These are phyloP conservation scores for Cutaneotrichosporon sp. DNA, from an alignment of 1,284 basidiomycete genomes.

Conservation along the genomic window DNA sequence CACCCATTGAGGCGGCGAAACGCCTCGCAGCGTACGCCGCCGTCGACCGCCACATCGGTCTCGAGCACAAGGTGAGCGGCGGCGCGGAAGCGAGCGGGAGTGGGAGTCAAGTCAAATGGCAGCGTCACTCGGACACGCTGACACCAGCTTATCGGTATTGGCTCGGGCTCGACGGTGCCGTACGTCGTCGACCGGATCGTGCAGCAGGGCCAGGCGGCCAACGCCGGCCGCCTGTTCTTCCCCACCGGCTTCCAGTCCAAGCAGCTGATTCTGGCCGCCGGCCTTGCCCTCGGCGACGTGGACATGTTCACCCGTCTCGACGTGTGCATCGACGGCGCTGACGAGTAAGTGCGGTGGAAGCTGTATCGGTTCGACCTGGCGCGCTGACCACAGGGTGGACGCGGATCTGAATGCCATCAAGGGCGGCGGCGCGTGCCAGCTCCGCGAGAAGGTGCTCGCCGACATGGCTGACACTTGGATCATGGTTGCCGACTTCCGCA, in stretches of 20 bases:
- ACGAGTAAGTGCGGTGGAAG: conserved; percentile 69
- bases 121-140: not conserved
- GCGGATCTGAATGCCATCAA: conserved; percentile 88
- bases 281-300: conserved; percentile 81
- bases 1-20: conserved; percentile 70
- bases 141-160: conserved; percentile 77
- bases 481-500: conserved; percentile 92
- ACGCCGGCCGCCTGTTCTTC: conserved; percentile 77
- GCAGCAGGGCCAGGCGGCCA: conserved; percentile 70
- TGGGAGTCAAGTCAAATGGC: too few relatives aligned
- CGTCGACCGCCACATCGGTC: conserved; percentile 81
- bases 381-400: conserved; percentile 63
- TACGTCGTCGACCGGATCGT: conserved; percentile 95
- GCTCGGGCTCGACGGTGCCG: conserved; percentile 92
- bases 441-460: conserved; percentile 94
- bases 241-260: conserved; percentile 96
- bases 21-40: conserved; percentile 88
- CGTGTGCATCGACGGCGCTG: conserved; percentile 94
- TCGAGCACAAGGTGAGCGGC: conserved; percentile 72
- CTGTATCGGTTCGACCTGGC: not conserved
- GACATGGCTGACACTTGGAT: conserved; percentile 94
- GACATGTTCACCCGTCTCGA: conserved; percentile 86
- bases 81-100: too few relatives aligned
- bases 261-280: conserved; percentile 77
- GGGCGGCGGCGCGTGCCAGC: conserved; percentile 93